Evolutionary conservation across 805 yeast genomes (phyloP), one percentile per base, ranked within the genome.

Genomic region (Isabelozyma rhagii): DNA sequence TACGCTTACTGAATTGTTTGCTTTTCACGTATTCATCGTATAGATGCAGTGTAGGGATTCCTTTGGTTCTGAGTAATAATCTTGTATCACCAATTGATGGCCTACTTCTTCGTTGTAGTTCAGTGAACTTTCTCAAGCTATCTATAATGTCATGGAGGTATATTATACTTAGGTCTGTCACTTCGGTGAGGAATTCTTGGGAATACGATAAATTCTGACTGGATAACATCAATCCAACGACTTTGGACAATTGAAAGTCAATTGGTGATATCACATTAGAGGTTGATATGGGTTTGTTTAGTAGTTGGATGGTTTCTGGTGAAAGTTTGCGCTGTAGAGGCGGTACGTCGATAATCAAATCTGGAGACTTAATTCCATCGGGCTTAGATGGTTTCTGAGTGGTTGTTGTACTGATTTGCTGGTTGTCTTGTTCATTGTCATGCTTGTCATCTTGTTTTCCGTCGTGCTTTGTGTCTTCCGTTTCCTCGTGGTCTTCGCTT

Each of bases 41-140:
- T 7, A 85, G 54, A 2, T 69, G 81, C 0, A 56, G 39, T 11
- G 74, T 62, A 4, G 66, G 51, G 15, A 86, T 57, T 28, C 69
- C 62, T 34, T 77, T 79, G 9, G 77, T 73, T 36, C 67, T 62
- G 1, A 81, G 55, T 45, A 83, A 61, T 46, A 82, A 56, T 18
- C 66, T 63, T 9, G 83, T 48, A 62, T 87, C 92, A 28, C 67
- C 68, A 15, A 76, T 67, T 0, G 85, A 70, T 1, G 86, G 82
- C n/a, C 62, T 61, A 15, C 72, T 68, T 46, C 91, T 74, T 55
- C 93, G 71, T 62, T 86, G 92, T 1, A 79, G 64, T 49, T 82
- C 83, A 3, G 84, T 74, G 34, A 80, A 63, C 51, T 75, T 75
- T 44, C 79, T 81, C 25, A 86, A 56, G 28, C 74, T 65, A 2